These are phyloP conservation scores for Spiraea crenata DNA, from an alignment of 331 rosid genomes.

Conservation along the genomic window DNA sequence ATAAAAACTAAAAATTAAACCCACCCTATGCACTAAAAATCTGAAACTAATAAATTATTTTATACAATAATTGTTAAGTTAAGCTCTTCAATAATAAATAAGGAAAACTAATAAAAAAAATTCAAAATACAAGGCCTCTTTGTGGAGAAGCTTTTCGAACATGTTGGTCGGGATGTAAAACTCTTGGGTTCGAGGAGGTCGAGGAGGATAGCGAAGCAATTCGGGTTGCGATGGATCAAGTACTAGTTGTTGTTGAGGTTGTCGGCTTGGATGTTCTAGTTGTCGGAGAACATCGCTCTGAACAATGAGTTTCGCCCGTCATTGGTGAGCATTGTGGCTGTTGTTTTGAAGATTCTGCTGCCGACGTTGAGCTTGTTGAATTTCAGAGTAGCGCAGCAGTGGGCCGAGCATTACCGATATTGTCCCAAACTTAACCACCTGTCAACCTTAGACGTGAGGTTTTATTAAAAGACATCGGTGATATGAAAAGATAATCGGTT, in stretches of 20 bases:
- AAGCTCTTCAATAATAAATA: no score
- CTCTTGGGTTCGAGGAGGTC: conserved; percentile 84
- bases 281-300: conserved; percentile 80
- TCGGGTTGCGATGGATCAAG: conserved; percentile 87
- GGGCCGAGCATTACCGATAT: no score
- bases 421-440: no score
- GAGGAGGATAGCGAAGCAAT: conserved; percentile 77
- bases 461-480: no score
- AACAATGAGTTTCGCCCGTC: conserved; percentile 75
- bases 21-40: no score
- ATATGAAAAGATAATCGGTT: no score
- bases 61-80: no score
- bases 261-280: conserved; percentile 48
- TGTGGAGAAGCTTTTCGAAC: conserved; percentile 68
- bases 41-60: no score
- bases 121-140: conserved; percentile 82
- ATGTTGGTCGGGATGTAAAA: conserved; percentile 51
- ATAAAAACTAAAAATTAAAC: no score
- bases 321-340: conserved; percentile 65
- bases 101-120: no score
- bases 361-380: conserved; percentile 82
- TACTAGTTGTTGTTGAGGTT: conserved; percentile 30
- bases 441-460: no score
- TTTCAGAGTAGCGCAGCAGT: no score
- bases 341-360: conserved; percentile 70